Evolutionary conservation across 768 basidiomycete genomes (phyloP).

Genomic region (Cubamyces sp.): DNA sequence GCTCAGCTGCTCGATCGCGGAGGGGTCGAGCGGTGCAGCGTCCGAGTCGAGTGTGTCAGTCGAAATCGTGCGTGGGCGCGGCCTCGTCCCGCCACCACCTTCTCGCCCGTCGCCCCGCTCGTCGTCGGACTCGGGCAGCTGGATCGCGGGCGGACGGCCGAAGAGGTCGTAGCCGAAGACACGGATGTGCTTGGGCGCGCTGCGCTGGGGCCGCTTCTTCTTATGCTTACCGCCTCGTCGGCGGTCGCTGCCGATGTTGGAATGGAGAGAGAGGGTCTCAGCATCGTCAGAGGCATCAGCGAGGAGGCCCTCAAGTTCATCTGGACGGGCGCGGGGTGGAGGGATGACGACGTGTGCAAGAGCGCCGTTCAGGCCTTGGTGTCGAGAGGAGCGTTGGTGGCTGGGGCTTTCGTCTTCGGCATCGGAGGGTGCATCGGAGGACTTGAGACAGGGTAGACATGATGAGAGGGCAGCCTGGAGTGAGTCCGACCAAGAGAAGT

Average conservation of each 20-base stretch:
- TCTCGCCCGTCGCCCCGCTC: conserved; percentile 36
- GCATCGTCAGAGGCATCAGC: conserved; percentile 55
- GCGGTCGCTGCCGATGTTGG: conserved; percentile 52
- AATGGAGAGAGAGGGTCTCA: conserved; percentile 68
- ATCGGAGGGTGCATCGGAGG: conserved; percentile 41
- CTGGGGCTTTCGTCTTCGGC: conserved; percentile 35
- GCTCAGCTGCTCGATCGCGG: conserved; percentile 57
- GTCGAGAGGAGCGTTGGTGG: conserved; percentile 18
- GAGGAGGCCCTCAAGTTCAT: conserved; percentile 56
- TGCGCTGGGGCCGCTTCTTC: conserved; percentile 19
- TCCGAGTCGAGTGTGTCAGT: conserved; percentile 67
- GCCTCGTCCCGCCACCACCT: background rate
- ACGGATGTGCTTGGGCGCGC: conserved; percentile 46
- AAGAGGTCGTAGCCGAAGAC: conserved; percentile 73
- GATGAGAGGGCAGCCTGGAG: conserved; percentile 59
- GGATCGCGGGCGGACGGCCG: conserved; percentile 58
- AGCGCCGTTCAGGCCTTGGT: conserved; percentile 9
- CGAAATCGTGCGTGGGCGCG: conserved; percentile 30
- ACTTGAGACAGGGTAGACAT: conserved; percentile 60
- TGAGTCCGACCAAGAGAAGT: conserved; percentile 66
- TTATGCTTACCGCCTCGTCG: conserved; percentile 36
- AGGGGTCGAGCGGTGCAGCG: conserved; percentile 64
- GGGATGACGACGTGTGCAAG: conserved; percentile 23
- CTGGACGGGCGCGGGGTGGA: conserved; percentile 37
- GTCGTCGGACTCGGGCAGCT: conserved; percentile 53